phyloP scores from a whole-genome alignment of 495 filamentous ascomycete genomes.

The Hypomontagnella submonticulosa region DNA sequence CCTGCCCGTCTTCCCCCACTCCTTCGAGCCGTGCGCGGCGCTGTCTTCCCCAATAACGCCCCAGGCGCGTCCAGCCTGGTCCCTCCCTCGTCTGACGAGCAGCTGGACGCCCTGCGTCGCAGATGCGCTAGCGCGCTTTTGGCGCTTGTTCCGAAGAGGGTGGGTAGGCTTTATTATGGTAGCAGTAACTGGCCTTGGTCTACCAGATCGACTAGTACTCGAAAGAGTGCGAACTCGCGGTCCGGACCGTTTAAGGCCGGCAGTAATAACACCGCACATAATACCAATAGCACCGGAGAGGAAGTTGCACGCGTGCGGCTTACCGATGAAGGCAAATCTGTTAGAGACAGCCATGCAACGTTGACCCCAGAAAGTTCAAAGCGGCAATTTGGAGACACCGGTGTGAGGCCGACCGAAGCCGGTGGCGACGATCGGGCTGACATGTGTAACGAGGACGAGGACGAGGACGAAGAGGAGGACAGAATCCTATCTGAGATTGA shows the following conservation, averaged over 20 bases:
- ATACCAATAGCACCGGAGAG: slow-evolving; percentile 44
- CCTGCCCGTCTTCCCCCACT: slow-evolving; percentile 76
- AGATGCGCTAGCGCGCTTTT: slow-evolving; percentile 65
- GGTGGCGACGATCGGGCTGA: slow-evolving; percentile 40
- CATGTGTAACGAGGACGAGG: slow-evolving; percentile 46
- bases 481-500: slow-evolving; percentile 60
- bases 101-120: slow-evolving; percentile 59
- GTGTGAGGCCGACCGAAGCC: slow-evolving; percentile 44
- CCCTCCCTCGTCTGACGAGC: slow-evolving; percentile 59
- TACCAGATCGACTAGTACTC: slow-evolving; percentile 37
- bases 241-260: slow-evolving; percentile 45
- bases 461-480: slow-evolving; percentile 54
- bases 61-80: slow-evolving; percentile 59
- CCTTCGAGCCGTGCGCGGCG: slow-evolving; percentile 74
- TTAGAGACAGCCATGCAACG: slow-evolving; percentile 51
- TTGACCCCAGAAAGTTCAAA: slow-evolving; percentile 53
- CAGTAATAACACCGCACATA: slow-evolving; percentile 41
- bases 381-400: slow-evolving; percentile 51
- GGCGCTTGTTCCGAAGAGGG: slow-evolving; percentile 60
- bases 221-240: slow-evolving; percentile 40
- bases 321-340: slow-evolving; percentile 52
- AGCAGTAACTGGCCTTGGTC: slow-evolving; percentile 44
- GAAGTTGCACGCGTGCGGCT: slow-evolving; percentile 45
- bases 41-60: slow-evolving; percentile 83
- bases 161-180: slow-evolving; percentile 65